Conservation (phyloP, 768 basidiomycete genomes). For the Panus rudis region DNA sequence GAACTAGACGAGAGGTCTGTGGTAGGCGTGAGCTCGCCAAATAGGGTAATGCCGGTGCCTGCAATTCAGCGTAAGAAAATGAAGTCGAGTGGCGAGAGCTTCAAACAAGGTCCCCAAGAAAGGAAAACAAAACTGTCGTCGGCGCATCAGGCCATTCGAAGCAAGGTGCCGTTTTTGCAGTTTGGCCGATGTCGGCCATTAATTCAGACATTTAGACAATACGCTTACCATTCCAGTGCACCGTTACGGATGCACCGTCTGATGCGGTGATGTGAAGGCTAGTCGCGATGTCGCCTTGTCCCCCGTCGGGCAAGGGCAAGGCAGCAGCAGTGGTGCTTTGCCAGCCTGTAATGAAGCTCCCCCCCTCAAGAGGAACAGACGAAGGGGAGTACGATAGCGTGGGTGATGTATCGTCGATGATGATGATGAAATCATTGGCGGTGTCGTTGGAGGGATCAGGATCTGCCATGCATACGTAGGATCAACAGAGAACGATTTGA, state of each 20-base stretch:
- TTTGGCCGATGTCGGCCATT: no score
- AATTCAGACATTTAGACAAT: neutral
- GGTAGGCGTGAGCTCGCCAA: slow-evolving; percentile 39
- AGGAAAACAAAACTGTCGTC: no score
- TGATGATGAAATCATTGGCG: slow-evolving; percentile 27
- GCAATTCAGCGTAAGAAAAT: no score
- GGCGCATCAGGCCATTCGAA: no score
- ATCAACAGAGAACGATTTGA: neutral
- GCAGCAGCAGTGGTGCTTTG: slow-evolving; percentile 46
- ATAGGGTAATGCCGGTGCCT: slow-evolving; percentile 62
- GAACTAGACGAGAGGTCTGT: slow-evolving; percentile 16
- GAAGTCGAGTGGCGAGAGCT: no score
- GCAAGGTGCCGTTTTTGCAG: no score
- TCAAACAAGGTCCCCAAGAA: no score
- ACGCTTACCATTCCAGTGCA: slow-evolving; percentile 57
- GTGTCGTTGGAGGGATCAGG: slow-evolving; percentile 16
- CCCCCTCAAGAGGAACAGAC: slow-evolving; percentile 43
- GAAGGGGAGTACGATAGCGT: slow-evolving; percentile 54
- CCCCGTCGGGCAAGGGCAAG: slow-evolving; percentile 20
- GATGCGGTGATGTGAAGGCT: slow-evolving; percentile 58
- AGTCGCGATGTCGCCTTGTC: slow-evolving; percentile 44
- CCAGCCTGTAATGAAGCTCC: slow-evolving; percentile 55
- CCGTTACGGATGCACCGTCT: slow-evolving; percentile 47
- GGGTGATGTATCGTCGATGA: slow-evolving; percentile 64
- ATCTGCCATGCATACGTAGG: slow-evolving; percentile 31